Percentiles rank a stretch among this genome's conserved stretches.
These are phyloP conservation scores for Wickerhamomyces hampshirensis DNA, from an alignment of 805 yeast genomes.

Conservation along the genomic window DNA sequence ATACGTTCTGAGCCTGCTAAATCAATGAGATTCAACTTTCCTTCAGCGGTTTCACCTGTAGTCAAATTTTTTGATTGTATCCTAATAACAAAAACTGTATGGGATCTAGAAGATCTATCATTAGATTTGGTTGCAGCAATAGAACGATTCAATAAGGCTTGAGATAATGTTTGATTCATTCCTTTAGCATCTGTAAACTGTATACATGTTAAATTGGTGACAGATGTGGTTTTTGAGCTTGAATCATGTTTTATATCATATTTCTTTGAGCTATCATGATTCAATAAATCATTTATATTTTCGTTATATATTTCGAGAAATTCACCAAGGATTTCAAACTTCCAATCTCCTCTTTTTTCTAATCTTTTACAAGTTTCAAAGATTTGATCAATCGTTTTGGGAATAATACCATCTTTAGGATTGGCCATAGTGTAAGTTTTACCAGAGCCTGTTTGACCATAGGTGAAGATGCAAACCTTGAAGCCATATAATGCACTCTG, in stretches of 20 bases:
- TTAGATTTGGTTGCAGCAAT: conserved; percentile 82
- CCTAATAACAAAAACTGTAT: conserved; percentile 67
- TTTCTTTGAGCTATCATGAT: conserved; percentile 28
- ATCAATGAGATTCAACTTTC: conserved; percentile 78
- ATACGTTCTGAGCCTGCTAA: conserved; percentile 93
- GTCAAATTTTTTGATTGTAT: conserved; percentile 48
- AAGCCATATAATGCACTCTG: conserved; percentile 85
- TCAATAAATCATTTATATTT: conserved; percentile 61
- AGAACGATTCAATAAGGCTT: conserved; percentile 58
- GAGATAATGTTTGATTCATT: conserved; percentile 45
- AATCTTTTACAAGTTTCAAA: conserved; percentile 50
- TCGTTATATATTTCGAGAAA: conserved; percentile 91
- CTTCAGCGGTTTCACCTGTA: conserved; percentile 45
- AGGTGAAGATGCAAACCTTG: conserved; percentile 91
- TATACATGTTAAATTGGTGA: conserved; percentile 55
- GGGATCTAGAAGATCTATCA: conserved; percentile 87
- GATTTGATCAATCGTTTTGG: conserved; percentile 66
- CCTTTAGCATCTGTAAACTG: conserved; percentile 41
- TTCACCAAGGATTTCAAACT: conserved; percentile 59
- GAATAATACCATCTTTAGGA: conserved; percentile 68
- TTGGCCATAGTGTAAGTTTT: conserved; percentile 88
- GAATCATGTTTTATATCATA: conserved; percentile 74
- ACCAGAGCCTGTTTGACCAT: conserved; percentile 97
- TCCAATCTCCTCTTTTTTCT: conserved; percentile 52
- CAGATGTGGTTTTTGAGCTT: conserved; percentile 43